phyloP scores from a whole-genome alignment of 2,329 filamentous ascomycete species.

The Trichoderma koningii region DNA sequence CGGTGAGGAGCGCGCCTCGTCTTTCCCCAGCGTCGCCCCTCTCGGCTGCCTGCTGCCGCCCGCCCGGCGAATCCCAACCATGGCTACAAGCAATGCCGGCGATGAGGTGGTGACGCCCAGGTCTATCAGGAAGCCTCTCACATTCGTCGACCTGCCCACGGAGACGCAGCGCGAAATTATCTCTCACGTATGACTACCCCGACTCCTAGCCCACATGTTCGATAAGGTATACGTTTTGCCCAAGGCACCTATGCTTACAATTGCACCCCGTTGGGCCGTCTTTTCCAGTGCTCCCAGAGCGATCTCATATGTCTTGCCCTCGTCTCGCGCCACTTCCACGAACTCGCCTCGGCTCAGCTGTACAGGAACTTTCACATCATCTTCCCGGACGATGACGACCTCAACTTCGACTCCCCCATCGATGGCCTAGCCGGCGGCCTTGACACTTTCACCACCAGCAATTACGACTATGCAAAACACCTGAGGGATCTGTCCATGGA shows the following conservation, averaged over 20 bases:
- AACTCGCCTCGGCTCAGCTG: slow-evolving; percentile 58
- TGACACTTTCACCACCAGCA: slow-evolving; percentile 63
- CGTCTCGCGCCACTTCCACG: slow-evolving; percentile 59
- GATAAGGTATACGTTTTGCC: neutral
- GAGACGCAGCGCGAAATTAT: slow-evolving; percentile 55
- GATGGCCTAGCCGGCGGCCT: slow-evolving; percentile 60
- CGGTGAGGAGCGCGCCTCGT: slow-evolving; percentile 16
- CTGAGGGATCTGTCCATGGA: slow-evolving; percentile 59
- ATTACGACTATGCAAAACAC: slow-evolving; percentile 64
- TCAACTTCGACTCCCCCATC: slow-evolving; percentile 53
- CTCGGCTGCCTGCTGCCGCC: slow-evolving; percentile 19
- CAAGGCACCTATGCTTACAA: neutral
- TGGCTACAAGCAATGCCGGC: slow-evolving; percentile 42
- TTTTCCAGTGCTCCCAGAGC: slow-evolving; percentile 49
- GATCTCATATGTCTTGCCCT: slow-evolving; percentile 61
- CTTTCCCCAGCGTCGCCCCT: slow-evolving; percentile 13
- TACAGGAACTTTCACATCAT: slow-evolving; percentile 63
- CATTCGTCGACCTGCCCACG: slow-evolving; percentile 48
- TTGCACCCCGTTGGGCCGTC: slow-evolving; percentile 11
- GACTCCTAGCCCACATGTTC: neutral
- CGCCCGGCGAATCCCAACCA: slow-evolving; percentile 32
- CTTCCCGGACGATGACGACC: slow-evolving; percentile 62
- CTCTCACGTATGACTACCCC: slow-evolving; percentile 44
- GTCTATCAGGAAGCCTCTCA: slow-evolving; percentile 29
- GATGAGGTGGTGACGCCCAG: slow-evolving; percentile 33